Percentiles rank a stretch among this genome's conserved stretches.
Evolutionary conservation across 2,329 filamentous ascomycete species (phyloP).

Genomic region (Neopestalotiopsis rosae): DNA sequence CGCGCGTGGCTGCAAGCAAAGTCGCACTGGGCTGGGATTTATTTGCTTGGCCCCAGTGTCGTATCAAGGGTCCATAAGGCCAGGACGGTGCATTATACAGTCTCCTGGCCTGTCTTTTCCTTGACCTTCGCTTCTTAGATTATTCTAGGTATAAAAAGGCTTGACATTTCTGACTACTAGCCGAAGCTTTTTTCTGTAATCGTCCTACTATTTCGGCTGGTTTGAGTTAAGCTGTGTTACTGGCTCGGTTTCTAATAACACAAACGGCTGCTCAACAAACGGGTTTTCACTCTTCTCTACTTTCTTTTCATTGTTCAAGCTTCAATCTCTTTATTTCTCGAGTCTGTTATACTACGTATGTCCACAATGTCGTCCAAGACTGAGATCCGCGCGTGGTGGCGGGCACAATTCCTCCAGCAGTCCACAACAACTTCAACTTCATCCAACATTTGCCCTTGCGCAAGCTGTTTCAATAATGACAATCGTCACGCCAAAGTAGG

Average conservation of each 20-base stretch:
- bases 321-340: background rate
- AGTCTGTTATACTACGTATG: background rate
- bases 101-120: background rate
- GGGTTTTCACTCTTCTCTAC: background rate
- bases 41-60: conserved; percentile 1
- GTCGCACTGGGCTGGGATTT: background rate
- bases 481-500: conserved; percentile 9
- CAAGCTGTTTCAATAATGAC: conserved; percentile 18
- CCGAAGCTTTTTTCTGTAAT: background rate
- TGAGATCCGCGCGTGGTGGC: conserved; percentile 17
- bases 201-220: background rate
- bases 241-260: background rate
- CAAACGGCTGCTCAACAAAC: background rate
- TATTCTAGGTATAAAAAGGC: background rate
- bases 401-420: conserved; percentile 8
- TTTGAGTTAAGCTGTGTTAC: background rate
- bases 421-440: background rate
- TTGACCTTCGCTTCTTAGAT: background rate
- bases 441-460: conserved; percentile 17
- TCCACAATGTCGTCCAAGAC: conserved; percentile 9
- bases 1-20: background rate
- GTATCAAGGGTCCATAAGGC: background rate
- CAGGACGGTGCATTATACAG: background rate
- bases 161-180: background rate
- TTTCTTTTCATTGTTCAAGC: background rate